Evolutionary conservation across 768 basidiomycete genomes (phyloP), one percentile per base, ranked within the genome.

Genomic region (Vishniacozyma victoriae): DNA sequence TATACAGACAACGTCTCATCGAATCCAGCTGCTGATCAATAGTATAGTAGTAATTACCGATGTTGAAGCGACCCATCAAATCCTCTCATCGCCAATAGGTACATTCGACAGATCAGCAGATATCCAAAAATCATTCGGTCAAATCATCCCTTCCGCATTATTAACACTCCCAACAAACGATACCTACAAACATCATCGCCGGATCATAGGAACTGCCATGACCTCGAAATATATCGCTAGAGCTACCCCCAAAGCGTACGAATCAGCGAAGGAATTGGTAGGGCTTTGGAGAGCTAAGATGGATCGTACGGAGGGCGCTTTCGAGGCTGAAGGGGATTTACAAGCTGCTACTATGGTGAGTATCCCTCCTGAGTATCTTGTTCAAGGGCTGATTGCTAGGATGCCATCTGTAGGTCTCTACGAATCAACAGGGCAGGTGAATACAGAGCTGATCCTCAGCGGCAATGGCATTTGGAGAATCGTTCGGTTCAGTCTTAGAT

Each of bases 201-300:
- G 59, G n/a, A 48, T 59, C n/a, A 50, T 69, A 9, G 63, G 63
- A 7, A 53, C 60, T 3, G 54, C 62, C 2, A 70, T 67, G 65
- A 67, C 65, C 0, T 54, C 53, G 26, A 64, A 64, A 46, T 61
- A 65, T 39, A 55, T 70, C 24, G 44, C 35, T 16, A 39, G 55
- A 41, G 52, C 60, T 7, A 59, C 57, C 3, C 63, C 64, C 1
- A 40, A 52, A 23, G 61, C 61, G 1, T 55, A 47, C 15, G 41
- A 46, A 4, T 41, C 59, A 0, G 51, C 56, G 2, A 38, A 53
- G 26, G 19, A 56, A 0, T 47, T 70, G 22, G 48, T 65, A 9
- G 42, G 54, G 35, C 40, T 64, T 7, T 59, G 61, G 56, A 26
- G 31, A 18, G 15, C 31, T 13, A 67, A 67, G 33, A 26, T 29